These are phyloP conservation scores for Bipolaris zeicola DNA, from an alignment of 2,329 filamentous ascomycete genomes.

Conservation along the genomic window DNA sequence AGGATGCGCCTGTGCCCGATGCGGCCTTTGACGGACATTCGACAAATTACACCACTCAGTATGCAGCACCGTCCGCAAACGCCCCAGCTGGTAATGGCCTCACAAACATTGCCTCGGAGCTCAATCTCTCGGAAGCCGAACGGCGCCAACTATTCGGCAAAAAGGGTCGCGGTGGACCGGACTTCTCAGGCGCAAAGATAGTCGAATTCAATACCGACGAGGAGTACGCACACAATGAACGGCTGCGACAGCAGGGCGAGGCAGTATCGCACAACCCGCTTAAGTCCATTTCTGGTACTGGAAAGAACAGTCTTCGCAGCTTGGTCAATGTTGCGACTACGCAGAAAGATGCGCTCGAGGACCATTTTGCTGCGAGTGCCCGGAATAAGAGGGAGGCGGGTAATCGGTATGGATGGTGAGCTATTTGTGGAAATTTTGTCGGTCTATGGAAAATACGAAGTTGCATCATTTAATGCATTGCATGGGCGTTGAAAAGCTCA, in stretches of 20 bases:
- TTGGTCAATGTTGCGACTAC: slow-evolving; percentile 81
- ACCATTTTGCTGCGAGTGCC: slow-evolving; percentile 83
- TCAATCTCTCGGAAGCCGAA: slow-evolving; percentile 78
- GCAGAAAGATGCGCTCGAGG: slow-evolving; percentile 86
- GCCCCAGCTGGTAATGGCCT: slow-evolving; percentile 60
- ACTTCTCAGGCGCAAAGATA: slow-evolving; percentile 65
- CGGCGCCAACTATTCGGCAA: slow-evolving; percentile 87
- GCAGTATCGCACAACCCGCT: slow-evolving; percentile 78
- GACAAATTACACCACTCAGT: slow-evolving; percentile 7
- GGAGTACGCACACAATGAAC: slow-evolving; percentile 87
- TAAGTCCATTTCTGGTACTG: slow-evolving; percentile 74
- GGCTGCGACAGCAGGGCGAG: slow-evolving; percentile 71
- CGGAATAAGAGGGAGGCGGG: slow-evolving; percentile 82
- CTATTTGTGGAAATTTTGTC: neutral
- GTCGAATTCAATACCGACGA: slow-evolving; percentile 87
- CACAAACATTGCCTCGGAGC: slow-evolving; percentile 71
- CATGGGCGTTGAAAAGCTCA: neutral
- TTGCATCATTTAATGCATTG: neutral
- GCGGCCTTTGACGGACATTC: slow-evolving; percentile 16
- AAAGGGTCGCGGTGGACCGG: slow-evolving; percentile 52
- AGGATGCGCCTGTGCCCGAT: slow-evolving; percentile 20
- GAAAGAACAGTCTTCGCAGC: slow-evolving; percentile 88
- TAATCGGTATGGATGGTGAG: slow-evolving; percentile 79
- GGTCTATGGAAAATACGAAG: neutral
- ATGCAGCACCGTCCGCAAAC: slow-evolving; percentile 15